These are phyloP conservation scores for Cyclanthera cordifolia DNA, from an alignment of 306 rosid species.

Conservation along the genomic window DNA sequence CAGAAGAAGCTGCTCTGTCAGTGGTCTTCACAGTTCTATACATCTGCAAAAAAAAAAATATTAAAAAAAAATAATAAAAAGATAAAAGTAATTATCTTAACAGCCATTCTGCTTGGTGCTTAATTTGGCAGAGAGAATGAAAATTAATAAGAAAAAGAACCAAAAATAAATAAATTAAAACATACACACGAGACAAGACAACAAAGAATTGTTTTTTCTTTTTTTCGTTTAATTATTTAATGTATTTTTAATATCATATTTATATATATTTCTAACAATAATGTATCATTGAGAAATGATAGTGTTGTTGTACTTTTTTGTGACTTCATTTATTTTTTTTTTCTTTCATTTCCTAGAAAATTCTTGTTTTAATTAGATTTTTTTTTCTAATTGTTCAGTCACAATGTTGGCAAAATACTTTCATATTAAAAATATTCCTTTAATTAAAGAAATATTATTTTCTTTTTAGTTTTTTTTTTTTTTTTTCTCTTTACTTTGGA, in stretches of 20 bases:
- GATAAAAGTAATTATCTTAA: not conserved
- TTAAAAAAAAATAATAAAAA: too few species aligned
- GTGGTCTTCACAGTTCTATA: constrained; percentile 95
- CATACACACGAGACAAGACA: not conserved
- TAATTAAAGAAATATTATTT: too few species aligned
- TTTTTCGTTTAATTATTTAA: not conserved
- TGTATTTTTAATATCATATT: not conserved
- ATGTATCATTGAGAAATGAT: constrained; percentile 94
- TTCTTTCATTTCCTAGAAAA: not conserved
- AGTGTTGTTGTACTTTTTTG: constrained; percentile 48
- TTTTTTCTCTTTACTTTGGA: not conserved
- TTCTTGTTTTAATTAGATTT: too few species aligned
- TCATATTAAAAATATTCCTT: too few species aligned
- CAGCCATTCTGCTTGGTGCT: not conserved
- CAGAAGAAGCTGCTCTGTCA: constrained; percentile 78
- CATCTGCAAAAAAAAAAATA: constrained; percentile 55
- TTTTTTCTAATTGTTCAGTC: too few species aligned
- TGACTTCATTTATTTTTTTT: constrained; percentile 16
- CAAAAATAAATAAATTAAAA: too few species aligned
- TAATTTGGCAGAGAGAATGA: not conserved
- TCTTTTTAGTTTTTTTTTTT: not conserved
- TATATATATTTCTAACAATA: constrained; percentile 20
- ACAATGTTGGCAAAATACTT: too few species aligned
- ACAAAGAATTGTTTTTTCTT: not conserved
- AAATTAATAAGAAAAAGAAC: not conserved